Conservation (phyloP, 768 basidiomycete species). For the Phaeotremella fagi region DNA sequence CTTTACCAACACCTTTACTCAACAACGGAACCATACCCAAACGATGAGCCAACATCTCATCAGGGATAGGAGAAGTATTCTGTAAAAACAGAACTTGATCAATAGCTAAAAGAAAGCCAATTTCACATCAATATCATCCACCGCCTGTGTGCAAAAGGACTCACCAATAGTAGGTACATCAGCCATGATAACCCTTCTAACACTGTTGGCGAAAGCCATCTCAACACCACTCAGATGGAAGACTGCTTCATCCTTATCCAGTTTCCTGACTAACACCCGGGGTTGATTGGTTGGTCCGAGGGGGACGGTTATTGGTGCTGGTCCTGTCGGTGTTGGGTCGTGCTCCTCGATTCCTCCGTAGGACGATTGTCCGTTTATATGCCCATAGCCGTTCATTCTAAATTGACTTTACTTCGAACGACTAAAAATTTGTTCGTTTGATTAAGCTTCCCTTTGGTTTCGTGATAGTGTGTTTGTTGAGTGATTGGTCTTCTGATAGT, state of each 20-base stretch:
- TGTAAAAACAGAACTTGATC: slow-evolving; percentile 89
- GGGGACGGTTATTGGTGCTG: slow-evolving; percentile 23
- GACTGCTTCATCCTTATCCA: slow-evolving; percentile 78
- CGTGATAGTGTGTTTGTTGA: too few relatives aligned
- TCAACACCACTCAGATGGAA: slow-evolving; percentile 96
- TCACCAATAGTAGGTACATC: slow-evolving; percentile 92
- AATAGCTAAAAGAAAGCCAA: slow-evolving; percentile 60
- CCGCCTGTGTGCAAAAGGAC: slow-evolving; percentile 38
- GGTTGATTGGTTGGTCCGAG: slow-evolving; percentile 39
- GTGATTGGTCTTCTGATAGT: too few relatives aligned
- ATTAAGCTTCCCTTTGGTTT: too few relatives aligned
- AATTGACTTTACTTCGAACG: not conserved
- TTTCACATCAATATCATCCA: not conserved
- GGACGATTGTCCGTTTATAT: slow-evolving; percentile 10
- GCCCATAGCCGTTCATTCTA: slow-evolving; percentile 16
- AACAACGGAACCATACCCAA: slow-evolving; percentile 88
- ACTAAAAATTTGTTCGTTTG: not conserved
- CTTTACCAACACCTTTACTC: slow-evolving; percentile 82
- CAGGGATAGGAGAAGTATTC: slow-evolving; percentile 89
- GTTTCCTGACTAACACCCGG: slow-evolving; percentile 37
- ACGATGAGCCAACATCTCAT: slow-evolving; percentile 95
- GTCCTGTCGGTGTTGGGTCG: not conserved
- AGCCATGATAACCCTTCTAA: slow-evolving; percentile 90
- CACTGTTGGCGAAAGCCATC: slow-evolving; percentile 88
- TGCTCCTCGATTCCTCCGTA: not conserved